Base-by-base conservation (phyloP, 495 filamentous ascomycete species). In the Cercophora scortea region DNA sequence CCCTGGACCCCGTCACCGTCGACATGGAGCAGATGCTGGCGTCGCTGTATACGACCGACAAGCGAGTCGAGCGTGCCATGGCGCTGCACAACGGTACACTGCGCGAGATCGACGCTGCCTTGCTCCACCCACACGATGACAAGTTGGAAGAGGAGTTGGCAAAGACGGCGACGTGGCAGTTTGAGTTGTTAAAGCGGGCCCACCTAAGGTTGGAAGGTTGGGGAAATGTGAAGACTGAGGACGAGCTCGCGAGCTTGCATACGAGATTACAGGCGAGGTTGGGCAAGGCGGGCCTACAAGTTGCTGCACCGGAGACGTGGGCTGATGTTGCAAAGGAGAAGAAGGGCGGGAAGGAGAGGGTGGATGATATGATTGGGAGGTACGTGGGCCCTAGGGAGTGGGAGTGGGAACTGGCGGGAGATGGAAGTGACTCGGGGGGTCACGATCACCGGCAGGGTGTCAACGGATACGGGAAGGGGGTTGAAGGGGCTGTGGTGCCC, bases 11-110 rank as follows among this genome's bases (percentile, higher is more conserved):
- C 6, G 72, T 79, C 16, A 75, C 80, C 0, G 64, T 84, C 18
- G 71, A 77, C 8, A 79, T 82, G 72, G 73, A 70, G 32, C 70
- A 76, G 52, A 72, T 83, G 40, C 73, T 85, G 0, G 78, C 79
- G 0, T 70, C 69, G 0, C 68, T 85, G 13, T 80, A 77, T 54
- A 75, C 77, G 2, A 68, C 67, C 2, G 74, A 74, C 3, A 66
- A 69, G 0, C 72, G 78, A 41, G 61, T 79, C 55, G 67, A 73
- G 11, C 73, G 80, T 12, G 76, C 79, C 0, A 74, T 73, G 17
- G 63, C 70, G 2, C 61, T 85, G 39, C 80, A 84, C 66, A 78
- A 81, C 51, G 70, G 71, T 3, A 73, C 79, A 2, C 67, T 85
- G 1, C 66, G 76, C 4, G 62, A 69, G 45, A 60, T 69, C 6